phyloP scores from a whole-genome alignment of 768 basidiomycete genomes.

The Lactarius tabidus region DNA sequence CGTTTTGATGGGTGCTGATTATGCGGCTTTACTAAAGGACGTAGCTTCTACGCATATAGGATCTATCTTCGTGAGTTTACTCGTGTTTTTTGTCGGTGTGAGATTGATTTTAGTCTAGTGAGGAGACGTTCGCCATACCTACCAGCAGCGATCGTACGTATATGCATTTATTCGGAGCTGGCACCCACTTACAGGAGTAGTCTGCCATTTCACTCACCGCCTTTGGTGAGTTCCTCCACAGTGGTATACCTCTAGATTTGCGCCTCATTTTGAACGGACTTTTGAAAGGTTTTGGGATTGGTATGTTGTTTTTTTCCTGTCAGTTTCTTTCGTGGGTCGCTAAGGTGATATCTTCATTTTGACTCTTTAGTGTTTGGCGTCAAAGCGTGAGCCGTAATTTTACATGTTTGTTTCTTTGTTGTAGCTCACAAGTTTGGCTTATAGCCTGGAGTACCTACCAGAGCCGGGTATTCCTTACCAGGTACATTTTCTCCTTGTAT shows the following conservation, averaged over 20 bases:
- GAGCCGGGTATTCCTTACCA: background rate
- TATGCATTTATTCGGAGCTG: background rate
- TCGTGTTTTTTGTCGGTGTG: background rate
- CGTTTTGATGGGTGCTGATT: background rate
- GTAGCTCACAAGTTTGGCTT: background rate
- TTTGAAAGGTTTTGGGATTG: background rate
- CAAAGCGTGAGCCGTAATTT: background rate
- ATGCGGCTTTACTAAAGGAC: background rate
- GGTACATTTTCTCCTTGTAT: background rate
- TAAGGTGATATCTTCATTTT: background rate
- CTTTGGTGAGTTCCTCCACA: background rate
- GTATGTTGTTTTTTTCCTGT: background rate
- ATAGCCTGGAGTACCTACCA: background rate
- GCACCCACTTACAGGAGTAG: background rate
- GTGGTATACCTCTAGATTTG: background rate
- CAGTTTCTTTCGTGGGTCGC: background rate
- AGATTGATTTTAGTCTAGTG: background rate
- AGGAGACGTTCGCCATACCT: background rate
- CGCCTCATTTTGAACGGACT: background rate
- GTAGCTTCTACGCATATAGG: conserved; percentile 7
- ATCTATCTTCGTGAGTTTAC: background rate
- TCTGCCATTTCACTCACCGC: background rate
- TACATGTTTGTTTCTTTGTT: background rate
- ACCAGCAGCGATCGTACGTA: conserved; percentile 7
- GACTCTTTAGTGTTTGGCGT: background rate